Percentiles rank a stretch among this genome's conserved stretches.
These are phyloP conservation scores for Pythium periplocum DNA, from an alignment of 352 stramenopile species.

Conservation along the genomic window DNA sequence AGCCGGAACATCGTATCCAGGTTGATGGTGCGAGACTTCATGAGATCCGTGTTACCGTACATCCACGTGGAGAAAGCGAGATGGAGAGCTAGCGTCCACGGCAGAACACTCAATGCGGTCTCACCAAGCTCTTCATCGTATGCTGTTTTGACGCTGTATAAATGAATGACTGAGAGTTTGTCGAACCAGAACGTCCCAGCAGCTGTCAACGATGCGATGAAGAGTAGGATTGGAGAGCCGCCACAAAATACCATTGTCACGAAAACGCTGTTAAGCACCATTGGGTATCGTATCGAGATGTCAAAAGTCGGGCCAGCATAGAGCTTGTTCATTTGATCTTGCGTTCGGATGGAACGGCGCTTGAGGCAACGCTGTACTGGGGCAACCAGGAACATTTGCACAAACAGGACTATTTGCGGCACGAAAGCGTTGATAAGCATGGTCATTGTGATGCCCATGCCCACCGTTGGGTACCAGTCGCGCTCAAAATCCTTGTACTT, in stretches of 20 bases:
- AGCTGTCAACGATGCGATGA: constrained; percentile 60
- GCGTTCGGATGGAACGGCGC: constrained; percentile 45
- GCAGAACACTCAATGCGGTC: constrained; percentile 43
- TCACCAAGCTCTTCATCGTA: constrained; percentile 78
- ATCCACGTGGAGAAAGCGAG: constrained; percentile 78
- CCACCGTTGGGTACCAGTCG: constrained; percentile 84
- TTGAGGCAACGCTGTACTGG: constrained; percentile 40
- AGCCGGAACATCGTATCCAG: constrained; percentile 33
- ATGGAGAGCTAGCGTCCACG: constrained; percentile 67
- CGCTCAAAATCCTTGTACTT: constrained; percentile 82
- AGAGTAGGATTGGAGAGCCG: constrained; percentile 72
- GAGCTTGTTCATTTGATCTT: constrained; percentile 71
- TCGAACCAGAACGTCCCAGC: constrained; percentile 73
- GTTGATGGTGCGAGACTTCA: constrained; percentile 50
- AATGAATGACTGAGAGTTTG: constrained; percentile 69
- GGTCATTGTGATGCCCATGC: constrained; percentile 80
- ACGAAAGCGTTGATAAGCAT: constrained; percentile 83
- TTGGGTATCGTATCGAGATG: constrained; percentile 72
- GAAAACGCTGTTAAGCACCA: constrained; percentile 82
- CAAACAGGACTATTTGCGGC: constrained; percentile 50
- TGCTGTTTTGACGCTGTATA: constrained; percentile 75
- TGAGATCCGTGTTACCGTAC: constrained; percentile 70
- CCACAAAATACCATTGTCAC: constrained; percentile 82
- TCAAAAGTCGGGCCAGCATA: constrained; percentile 73
- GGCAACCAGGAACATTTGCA: constrained; percentile 54